Evolutionary conservation across 371 early-diverging fungal genomes (phyloP), one percentile per base, ranked within the genome.

Genomic region (Actinomortierella ambigua): DNA sequence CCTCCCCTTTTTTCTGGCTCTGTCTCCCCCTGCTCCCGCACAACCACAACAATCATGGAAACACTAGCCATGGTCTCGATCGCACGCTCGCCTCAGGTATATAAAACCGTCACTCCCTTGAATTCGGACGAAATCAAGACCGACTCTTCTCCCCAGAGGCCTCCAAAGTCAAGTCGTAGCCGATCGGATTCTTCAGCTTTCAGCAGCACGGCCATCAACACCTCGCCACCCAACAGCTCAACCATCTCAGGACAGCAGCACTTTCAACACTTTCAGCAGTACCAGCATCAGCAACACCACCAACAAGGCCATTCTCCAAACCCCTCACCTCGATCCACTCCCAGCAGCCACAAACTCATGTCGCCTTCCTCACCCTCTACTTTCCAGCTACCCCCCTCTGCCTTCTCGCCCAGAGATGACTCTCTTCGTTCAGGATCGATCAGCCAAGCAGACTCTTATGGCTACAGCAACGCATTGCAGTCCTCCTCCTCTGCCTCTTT

Each of bases 321-420:
- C 11, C 65, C 65, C 0, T 71, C 71, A 4, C 71, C 71, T 29
- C 63, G 60, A 34, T 63, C 73, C 14, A 65, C 62, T 22, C 66
- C 73, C 15, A 61, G 52, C 14, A 13, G 52, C 17, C 63, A 62
- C 53, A 51, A 28, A 48, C 55, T 11, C 61, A 59, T 22, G 55
- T 50, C 64, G 1, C 73, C 73, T 34, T 44, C 73, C 4, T 66
- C 67, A 1, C 66, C 73, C 23, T 41, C 50, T 27, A 47, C 50
- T 26, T 73, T 73, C 44, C 55, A 59, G 29, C 57, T 73, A 2
- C 75, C 75, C 15, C 75, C 75, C 14, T 73, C 75, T 0, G 68
- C 75, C 9, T 28, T 73, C 22, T 65, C 65, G 11, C 29, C 40
- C 26, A 52, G 68, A 3, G 75, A 73, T 1, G 67, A 66, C 15